phyloP scores from a whole-genome alignment of 768 basidiomycete genomes.

The Macrolepiota fuliginosa region DNA sequence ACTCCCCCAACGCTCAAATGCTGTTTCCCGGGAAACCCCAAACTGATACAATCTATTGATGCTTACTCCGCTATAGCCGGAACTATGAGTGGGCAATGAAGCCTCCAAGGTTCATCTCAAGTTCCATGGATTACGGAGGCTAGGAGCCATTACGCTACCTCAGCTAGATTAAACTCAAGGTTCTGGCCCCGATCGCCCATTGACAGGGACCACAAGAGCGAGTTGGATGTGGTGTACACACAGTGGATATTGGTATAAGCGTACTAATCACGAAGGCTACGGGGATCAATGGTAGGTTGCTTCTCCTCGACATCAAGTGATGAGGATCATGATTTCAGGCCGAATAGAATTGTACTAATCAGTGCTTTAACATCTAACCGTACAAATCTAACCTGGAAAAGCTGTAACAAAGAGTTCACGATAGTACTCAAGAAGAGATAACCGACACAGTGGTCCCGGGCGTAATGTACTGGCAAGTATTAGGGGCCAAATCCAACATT shows the following conservation, averaged over 20 bases:
- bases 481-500: too few relatives aligned
- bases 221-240: background rate
- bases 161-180: background rate
- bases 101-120: background rate
- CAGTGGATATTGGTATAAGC: background rate
- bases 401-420: background rate
- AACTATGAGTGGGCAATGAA: background rate
- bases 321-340: background rate
- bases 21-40: background rate
- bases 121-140: background rate
- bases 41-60: background rate
- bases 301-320: slow-evolving; percentile 2
- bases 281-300: background rate
- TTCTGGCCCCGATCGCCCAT: background rate
- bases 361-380: background rate
- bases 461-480: background rate
- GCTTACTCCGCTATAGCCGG: background rate
- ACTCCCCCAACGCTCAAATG: background rate
- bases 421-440: background rate
- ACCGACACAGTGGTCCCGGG: background rate
- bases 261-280: background rate
- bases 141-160: background rate
- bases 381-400: background rate
- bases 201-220: background rate
- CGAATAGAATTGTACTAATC: background rate